A percentile compares a stretch with the other conserved stretches of the same genome.
phyloP scores from a whole-genome alignment of 371 early-diverging fungal genomes.

The Mucor mucedo region DNA sequence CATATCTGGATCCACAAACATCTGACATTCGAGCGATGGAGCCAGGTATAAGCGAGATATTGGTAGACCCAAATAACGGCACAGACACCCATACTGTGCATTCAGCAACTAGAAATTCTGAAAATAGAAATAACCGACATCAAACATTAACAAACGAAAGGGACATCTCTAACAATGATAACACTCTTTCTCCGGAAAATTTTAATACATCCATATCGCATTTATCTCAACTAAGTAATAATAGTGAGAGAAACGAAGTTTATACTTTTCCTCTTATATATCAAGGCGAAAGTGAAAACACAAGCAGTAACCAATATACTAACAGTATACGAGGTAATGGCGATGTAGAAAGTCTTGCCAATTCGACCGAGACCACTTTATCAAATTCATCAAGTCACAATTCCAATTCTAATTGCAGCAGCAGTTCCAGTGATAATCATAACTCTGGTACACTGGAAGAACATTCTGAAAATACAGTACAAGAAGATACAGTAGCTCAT shows the following conservation, averaged over 20 bases:
- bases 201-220: not conserved
- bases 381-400: not conserved
- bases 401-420: not conserved
- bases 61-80: too few species aligned
- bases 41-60: too few species aligned
- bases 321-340: not conserved
- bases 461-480: not conserved
- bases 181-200: not conserved
- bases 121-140: not conserved
- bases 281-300: not conserved
- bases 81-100: too few species aligned
- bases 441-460: not conserved
- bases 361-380: not conserved
- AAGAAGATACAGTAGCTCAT: not conserved
- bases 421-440: not conserved
- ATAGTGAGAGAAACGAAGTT: not conserved
- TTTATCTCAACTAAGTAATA: not conserved
- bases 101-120: not conserved
- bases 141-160: not conserved
- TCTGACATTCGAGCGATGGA: too few species aligned
- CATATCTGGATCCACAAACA: too few species aligned
- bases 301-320: not conserved
- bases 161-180: not conserved
- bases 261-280: not conserved
- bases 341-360: not conserved